Base-by-base conservation (phyloP, 306 rosid genomes). In the Trifolium repens region DNA sequence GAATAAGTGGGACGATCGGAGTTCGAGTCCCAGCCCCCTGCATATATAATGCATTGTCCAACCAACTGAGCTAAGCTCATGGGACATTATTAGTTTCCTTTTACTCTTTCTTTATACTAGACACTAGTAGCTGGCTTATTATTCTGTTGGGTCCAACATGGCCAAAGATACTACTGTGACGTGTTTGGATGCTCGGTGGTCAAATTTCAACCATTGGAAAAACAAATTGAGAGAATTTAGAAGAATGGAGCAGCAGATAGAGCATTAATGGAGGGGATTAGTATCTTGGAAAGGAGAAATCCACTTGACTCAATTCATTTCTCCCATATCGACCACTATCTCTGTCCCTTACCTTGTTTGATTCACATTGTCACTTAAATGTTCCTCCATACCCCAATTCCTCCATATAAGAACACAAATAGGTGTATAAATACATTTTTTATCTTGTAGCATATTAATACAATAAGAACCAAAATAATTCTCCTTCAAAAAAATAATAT, bases 141-240 rank as follows among this genome's bases (percentile, higher is more conserved):
- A 2, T 68, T 47, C n/a, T 26, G 73, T 68, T 47, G 9, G 43
- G 73, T 68, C 73, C 1, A 27, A 47, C 19, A 30, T 5, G 74
- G 74, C 46, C 44, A 49, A n/a, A 30, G 61, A 42, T 30, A 40
- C 71, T 40, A 40, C 1, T 19, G 17, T n/a, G 16, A 49, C 54
- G 8, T 49, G 19, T 53, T 19, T 19, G 14, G 27, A 55, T 55
- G 2, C 32, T 0, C 14, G 22, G 0, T 10, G 10, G 32, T 22
- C 2, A 55, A 55, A 22, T 22, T 55, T 55, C 32, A 55, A 9
- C 39, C 64, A 59, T 59, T 59, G 39, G 12, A 58, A 58, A 27
- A 7, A 16, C 4, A 26, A 59, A 59, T 10, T 4, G 16, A 58
- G 17, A 26, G 9, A 27, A 13, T 27, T 59, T 59, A 59, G 9